Evolutionary conservation across 495 filamentous ascomycete genomes (phyloP), one percentile per base, ranked within the genome.

Genomic region (Hypomontagnella monticulosa): DNA sequence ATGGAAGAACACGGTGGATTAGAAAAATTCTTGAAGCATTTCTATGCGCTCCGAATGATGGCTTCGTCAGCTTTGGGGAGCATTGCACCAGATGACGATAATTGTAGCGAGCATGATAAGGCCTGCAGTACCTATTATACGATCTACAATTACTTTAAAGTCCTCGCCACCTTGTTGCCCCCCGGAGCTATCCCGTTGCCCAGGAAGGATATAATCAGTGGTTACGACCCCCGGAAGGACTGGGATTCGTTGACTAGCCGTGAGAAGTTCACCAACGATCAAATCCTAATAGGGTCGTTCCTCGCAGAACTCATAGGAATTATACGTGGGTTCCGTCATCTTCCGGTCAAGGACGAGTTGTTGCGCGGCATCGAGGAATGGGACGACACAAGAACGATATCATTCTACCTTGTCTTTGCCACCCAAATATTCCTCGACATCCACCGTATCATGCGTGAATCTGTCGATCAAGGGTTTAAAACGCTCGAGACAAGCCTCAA

Each of bases 361-460:
- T 56, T 75, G n/a, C 73, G 76, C 4, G 73, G 73, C 0, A 48
- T 80, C 32, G 55, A 54, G 18, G 61, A 75, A 42, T 48, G 75
- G 33, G 55, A 41, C 18, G 46, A 58, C 10, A 73, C 71, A 1
- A 19, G 46, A 20, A 5, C 67, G 3, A 38, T 78, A 1, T 50
- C 77, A 5, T 51, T 79, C 1, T 73, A 69, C 43, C 59, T 72
- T 2, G 70, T 79, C 1, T 79, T 81, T 46, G 73, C 79, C 19
- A 70, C 69, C 2, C 79, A 80, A 15, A 42, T 74, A n/a, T 80
- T 74, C 38, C 69, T 80, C 4, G 77, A 81, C 36, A 75, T 74
- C n/a, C 72, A 75, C 42, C 73, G 80, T 43, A 56, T 41, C 0
- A 62, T 81, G 1, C 44, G 71, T 7, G 58, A 32, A 1, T 34